phyloP scores from a whole-genome alignment of 768 basidiomycete species.

The Russula compacta region DNA sequence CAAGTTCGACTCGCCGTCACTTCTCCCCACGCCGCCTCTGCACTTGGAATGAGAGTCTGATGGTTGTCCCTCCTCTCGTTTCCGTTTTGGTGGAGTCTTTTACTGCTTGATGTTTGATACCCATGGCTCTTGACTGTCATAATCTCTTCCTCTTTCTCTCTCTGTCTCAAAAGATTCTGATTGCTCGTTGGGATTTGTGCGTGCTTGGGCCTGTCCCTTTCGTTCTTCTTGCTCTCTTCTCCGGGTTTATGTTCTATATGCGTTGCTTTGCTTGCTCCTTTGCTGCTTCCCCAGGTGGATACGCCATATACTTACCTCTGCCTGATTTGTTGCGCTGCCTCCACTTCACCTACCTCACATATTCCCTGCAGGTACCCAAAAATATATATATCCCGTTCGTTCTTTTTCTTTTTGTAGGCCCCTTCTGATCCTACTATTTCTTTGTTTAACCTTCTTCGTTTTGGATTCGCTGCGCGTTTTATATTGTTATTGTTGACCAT shows the following conservation, averaged over 20 bases:
- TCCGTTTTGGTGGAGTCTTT: neutral
- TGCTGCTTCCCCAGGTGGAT: neutral
- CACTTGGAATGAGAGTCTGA: slow-evolving; percentile 18
- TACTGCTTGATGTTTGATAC: slow-evolving; percentile 3
- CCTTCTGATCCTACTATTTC: too few relatives aligned
- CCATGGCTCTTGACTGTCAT: neutral
- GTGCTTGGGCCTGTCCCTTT: neutral
- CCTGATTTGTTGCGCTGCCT: neutral
- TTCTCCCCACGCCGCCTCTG: slow-evolving; percentile 19
- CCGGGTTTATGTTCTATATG: slow-evolving; percentile 6
- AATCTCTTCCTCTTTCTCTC: neutral
- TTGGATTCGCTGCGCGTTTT: slow-evolving; percentile 9
- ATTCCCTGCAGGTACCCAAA: neutral
- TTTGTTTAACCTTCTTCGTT: neutral
- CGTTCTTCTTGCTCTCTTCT: neutral
- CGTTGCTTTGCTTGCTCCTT: neutral
- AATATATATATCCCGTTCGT: neutral
- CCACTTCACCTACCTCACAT: neutral
- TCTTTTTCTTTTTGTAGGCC: neutral
- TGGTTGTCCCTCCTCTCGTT: neutral
- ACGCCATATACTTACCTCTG: neutral
- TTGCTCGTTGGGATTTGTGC: slow-evolving; percentile 2
- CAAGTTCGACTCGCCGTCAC: slow-evolving; percentile 18
- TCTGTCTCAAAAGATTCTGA: neutral
- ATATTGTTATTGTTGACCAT: slow-evolving; percentile 16